A percentile compares a stretch with the other conserved stretches of the same genome.
These are phyloP conservation scores for Fomitopsis pulvina DNA, from an alignment of 768 basidiomycete genomes.

Conservation along the genomic window DNA sequence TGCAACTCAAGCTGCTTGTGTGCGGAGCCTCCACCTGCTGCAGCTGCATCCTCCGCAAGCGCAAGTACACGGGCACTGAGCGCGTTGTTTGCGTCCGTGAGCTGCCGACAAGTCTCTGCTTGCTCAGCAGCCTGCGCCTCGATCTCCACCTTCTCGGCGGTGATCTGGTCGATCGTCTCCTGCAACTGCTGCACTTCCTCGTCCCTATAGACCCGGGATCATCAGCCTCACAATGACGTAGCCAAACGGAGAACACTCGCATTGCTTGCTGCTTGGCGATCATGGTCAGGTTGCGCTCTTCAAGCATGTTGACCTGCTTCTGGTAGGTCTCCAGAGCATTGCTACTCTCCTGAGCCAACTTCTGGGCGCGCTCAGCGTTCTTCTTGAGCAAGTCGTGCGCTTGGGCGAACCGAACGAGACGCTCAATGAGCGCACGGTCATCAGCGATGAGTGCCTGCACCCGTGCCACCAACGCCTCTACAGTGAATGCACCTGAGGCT, in stretches of 20 bases:
- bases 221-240: not conserved
- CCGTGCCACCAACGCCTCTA: slow-evolving; percentile 72
- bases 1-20: slow-evolving; percentile 60
- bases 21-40: slow-evolving; percentile 44
- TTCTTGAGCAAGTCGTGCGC: slow-evolving; percentile 88
- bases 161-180: slow-evolving; percentile 50
- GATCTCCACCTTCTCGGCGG: slow-evolving; percentile 59
- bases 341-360: slow-evolving; percentile 79
- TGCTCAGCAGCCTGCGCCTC: slow-evolving; percentile 66
- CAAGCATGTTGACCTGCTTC: slow-evolving; percentile 75
- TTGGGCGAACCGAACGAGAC: slow-evolving; percentile 78
- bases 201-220: slow-evolving; percentile 36
- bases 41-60: slow-evolving; percentile 62
- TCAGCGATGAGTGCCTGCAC: slow-evolving; percentile 80
- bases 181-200: slow-evolving; percentile 61
- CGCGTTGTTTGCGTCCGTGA: slow-evolving; percentile 72
- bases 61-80: slow-evolving; percentile 67
- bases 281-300: slow-evolving; percentile 60
- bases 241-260: slow-evolving; percentile 32
- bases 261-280: slow-evolving; percentile 46
- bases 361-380: slow-evolving; percentile 88
- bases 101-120: slow-evolving; percentile 63
- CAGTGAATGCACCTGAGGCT: slow-evolving; percentile 38
- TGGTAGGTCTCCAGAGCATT: slow-evolving; percentile 83
- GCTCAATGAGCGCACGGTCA: slow-evolving; percentile 77